Percentiles rank a stretch among this genome's conserved stretches.
These are phyloP conservation scores for Silene latifolia DNA, from an alignment of 148 eudicot genomes.

Conservation along the genomic window DNA sequence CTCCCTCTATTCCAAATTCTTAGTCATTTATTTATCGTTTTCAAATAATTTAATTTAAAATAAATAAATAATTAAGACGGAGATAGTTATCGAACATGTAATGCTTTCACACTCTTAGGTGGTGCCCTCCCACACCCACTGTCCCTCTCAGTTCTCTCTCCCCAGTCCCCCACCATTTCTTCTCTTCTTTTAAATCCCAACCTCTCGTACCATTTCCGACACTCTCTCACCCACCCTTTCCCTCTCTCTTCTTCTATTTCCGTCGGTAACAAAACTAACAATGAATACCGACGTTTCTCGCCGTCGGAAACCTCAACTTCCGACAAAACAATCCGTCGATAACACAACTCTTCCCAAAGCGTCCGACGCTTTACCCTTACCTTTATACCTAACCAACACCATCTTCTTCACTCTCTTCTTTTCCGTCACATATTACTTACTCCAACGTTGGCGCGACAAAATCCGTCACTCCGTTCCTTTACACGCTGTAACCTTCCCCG, in stretches of 20 bases:
- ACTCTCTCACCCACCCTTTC: background rate
- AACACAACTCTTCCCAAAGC: conserved; percentile 28
- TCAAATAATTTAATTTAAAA: too few relatives aligned
- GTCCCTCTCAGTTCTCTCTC: background rate
- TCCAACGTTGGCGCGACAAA: conserved; percentile 76
- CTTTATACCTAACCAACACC: conserved; percentile 64
- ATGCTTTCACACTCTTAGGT: background rate
- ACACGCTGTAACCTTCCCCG: conserved; percentile 63
- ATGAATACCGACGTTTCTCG: background rate
- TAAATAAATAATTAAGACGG: too few relatives aligned
- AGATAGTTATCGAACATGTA: too few relatives aligned
- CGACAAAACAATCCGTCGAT: background rate
- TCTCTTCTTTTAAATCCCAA: too few relatives aligned
- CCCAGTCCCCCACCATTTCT: too few relatives aligned
- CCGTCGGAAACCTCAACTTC: background rate
- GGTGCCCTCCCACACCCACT: background rate
- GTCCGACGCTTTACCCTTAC: conserved; percentile 68
- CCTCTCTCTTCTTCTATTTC: background rate
- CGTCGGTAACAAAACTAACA: background rate
- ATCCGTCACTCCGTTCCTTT: conserved; percentile 72
- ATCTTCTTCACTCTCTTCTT: conserved; percentile 77
- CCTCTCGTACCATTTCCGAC: too few relatives aligned
- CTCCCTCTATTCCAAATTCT: too few relatives aligned
- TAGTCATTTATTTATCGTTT: too few relatives aligned
- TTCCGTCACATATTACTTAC: conserved; percentile 66